A percentile compares a stretch with the other conserved stretches of the same genome.
These are phyloP conservation scores for Fusarium clavum DNA, from an alignment of 2,329 filamentous ascomycete genomes.

Conservation along the genomic window DNA sequence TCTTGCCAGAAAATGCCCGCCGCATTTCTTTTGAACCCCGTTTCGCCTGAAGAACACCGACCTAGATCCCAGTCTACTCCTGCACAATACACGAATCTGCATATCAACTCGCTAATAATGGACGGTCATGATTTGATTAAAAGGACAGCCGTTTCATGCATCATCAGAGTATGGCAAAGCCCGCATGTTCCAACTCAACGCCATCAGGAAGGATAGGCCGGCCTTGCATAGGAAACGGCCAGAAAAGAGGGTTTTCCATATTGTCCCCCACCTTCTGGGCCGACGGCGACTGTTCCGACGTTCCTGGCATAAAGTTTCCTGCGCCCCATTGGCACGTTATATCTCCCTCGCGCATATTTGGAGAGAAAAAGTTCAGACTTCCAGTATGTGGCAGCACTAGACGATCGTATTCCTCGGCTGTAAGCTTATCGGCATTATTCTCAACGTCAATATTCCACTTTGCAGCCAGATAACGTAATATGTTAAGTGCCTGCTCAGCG, in stretches of 20 bases:
- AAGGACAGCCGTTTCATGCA: not conserved
- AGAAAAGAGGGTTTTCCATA: slow-evolving; percentile 67
- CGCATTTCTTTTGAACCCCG: not conserved
- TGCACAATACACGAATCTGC: not conserved
- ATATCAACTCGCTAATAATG: not conserved
- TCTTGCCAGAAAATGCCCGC: slow-evolving; percentile 24
- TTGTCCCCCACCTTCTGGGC: slow-evolving; percentile 50
- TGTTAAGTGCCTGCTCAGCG: slow-evolving; percentile 70
- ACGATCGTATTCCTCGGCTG: slow-evolving; percentile 54
- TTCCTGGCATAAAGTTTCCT: slow-evolving; percentile 28
- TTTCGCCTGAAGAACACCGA: slow-evolving; percentile 22
- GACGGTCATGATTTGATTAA: not conserved
- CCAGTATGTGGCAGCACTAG: slow-evolving; percentile 60
- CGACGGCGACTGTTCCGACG: slow-evolving; percentile 17
- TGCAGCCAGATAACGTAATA: slow-evolving; percentile 66
- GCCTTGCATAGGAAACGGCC: slow-evolving; percentile 71
- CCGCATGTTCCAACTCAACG: slow-evolving; percentile 61
- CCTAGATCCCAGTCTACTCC: slow-evolving; percentile 2
- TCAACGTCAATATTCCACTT: slow-evolving; percentile 70
- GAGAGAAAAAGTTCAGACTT: slow-evolving; percentile 69
- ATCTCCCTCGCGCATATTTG: slow-evolving; percentile 61
- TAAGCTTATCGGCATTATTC: slow-evolving; percentile 50
- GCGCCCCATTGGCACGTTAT: slow-evolving; percentile 61
- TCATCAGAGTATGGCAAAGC: slow-evolving; percentile 56
- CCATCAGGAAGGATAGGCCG: slow-evolving; percentile 64